Evolutionary conservation across 805 yeast genomes (phyloP).

Genomic region (Barnettozyma californica): DNA sequence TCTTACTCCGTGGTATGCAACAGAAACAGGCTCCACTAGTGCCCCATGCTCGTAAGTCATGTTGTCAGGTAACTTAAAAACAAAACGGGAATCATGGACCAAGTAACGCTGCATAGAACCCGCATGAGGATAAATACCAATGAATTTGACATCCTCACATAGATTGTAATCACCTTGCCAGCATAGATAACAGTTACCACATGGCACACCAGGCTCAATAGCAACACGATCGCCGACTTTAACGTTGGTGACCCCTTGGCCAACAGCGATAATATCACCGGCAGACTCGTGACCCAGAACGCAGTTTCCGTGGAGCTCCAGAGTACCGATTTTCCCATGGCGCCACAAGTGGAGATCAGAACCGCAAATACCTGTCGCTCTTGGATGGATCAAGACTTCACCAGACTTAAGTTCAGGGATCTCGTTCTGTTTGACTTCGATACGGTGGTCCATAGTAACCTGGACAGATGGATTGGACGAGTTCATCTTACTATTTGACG

Average conservation of each 20-base stretch:
- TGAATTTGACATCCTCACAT: slow-evolving; percentile 34
- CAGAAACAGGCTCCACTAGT: slow-evolving; percentile 49
- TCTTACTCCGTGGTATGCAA: slow-evolving; percentile 47
- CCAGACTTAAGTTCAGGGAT: slow-evolving; percentile 15
- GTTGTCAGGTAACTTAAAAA: slow-evolving; percentile 33
- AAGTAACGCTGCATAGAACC: slow-evolving; percentile 37
- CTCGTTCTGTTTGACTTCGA: slow-evolving; percentile 14
- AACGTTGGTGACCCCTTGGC: slow-evolving; percentile 40
- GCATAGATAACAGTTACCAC: slow-evolving; percentile 37
- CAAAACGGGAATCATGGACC: slow-evolving; percentile 29
- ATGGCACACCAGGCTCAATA: slow-evolving; percentile 51
- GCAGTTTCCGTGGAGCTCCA: slow-evolving; percentile 28
- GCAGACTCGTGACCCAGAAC: slow-evolving; percentile 42
- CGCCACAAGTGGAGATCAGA: slow-evolving; percentile 67
- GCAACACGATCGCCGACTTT: slow-evolving; percentile 45
- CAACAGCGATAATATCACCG: slow-evolving; percentile 44
- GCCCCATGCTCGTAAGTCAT: slow-evolving; percentile 51
- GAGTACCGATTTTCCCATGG: slow-evolving; percentile 52
- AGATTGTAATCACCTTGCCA: slow-evolving; percentile 36
- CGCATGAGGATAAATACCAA: slow-evolving; percentile 33
- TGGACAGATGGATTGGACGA: slow-evolving; percentile 19
- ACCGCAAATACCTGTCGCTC: slow-evolving; percentile 72
- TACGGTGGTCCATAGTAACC: slow-evolving; percentile 19
- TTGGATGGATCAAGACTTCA: slow-evolving; percentile 21
- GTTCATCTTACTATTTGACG: neutral